Evolutionary conservation across 148 eudicot genomes (phyloP).

Genomic region (Rhododendron molle): DNA sequence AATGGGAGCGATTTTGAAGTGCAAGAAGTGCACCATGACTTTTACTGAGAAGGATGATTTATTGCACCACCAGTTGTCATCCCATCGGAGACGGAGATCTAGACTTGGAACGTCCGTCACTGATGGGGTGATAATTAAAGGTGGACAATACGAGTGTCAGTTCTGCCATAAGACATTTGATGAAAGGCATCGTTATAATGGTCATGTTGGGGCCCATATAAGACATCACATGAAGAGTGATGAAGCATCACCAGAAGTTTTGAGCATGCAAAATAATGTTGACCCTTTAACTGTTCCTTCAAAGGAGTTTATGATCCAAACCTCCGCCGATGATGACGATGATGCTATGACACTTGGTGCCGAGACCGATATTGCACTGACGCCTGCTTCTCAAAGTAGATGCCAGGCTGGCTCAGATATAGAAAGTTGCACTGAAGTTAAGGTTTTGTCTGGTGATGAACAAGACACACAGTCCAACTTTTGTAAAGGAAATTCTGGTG

Average conservation of each 20-base stretch:
- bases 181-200: conserved; percentile 67
- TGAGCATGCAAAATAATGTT: conserved; percentile 24
- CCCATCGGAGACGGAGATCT: conserved; percentile 62
- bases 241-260: conserved; percentile 33
- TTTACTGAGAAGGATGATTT: conserved; percentile 50
- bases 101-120: conserved; percentile 52
- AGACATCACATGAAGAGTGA: conserved; percentile 53
- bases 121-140: conserved; percentile 52
- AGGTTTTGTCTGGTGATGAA: conserved; percentile 19
- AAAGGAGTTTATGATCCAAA: conserved; percentile 21
- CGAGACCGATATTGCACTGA: conserved; percentile 13
- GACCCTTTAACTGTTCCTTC: conserved; percentile 22
- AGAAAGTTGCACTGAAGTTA: conserved; percentile 21
- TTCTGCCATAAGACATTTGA: conserved; percentile 63
- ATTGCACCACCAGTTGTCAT: conserved; percentile 57
- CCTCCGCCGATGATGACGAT: conserved; percentile 25
- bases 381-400: conserved; percentile 19
- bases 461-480: conserved; percentile 13
- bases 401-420: conserved; percentile 22
- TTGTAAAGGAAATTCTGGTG: conserved; percentile 13
- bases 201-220: conserved; percentile 73
- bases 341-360: conserved; percentile 27
- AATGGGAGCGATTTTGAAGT: conserved; percentile 34
- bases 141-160: conserved; percentile 70
- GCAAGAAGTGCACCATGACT: conserved; percentile 54